phyloP scores from a whole-genome alignment of 106 monocot genomes.

The Dioscorea zingiberensis region DNA sequence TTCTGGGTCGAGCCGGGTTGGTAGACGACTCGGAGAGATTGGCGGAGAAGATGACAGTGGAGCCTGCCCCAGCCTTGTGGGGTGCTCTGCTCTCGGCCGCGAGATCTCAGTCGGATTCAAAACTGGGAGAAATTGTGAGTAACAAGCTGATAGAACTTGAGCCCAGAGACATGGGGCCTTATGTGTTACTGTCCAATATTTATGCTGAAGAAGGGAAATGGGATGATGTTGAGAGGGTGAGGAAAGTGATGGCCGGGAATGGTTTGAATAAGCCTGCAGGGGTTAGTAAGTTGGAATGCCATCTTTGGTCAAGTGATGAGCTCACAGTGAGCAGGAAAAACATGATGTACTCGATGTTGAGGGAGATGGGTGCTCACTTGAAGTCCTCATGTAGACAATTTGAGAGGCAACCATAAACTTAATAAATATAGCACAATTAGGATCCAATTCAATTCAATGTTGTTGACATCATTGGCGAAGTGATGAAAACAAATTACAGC shows the following conservation, averaged over 20 bases:
- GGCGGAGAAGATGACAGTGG: slow-evolving; percentile 8
- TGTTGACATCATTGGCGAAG: too few species aligned
- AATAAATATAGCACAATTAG: too few species aligned
- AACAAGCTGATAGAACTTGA: slow-evolving; percentile 41
- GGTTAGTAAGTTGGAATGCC: slow-evolving; percentile 23
- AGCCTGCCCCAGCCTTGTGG: slow-evolving; percentile 21
- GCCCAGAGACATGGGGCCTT: slow-evolving; percentile 42
- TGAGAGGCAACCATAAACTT: not conserved
- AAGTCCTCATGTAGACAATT: slow-evolving; percentile 10
- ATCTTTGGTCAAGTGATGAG: not conserved
- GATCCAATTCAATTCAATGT: too few species aligned
- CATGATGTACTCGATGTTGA: slow-evolving; percentile 24
- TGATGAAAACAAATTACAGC: too few species aligned
- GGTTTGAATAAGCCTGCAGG: slow-evolving; percentile 46
- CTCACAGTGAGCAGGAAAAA: slow-evolving; percentile 1
- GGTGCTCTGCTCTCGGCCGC: slow-evolving; percentile 52
- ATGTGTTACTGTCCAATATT: slow-evolving; percentile 60
- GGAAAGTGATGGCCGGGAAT: slow-evolving; percentile 46
- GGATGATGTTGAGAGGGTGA: slow-evolving; percentile 61
- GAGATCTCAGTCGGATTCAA: slow-evolving; percentile 23
- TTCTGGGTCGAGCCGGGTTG: slow-evolving; percentile 61
- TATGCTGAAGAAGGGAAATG: slow-evolving; percentile 61
- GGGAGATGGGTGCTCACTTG: slow-evolving; percentile 31
- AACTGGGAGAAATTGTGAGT: slow-evolving; percentile 51
- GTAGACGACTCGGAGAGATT: slow-evolving; percentile 30